Conservation (phyloP, 1,139 yeast species). For the Diutina siamensis region DNA sequence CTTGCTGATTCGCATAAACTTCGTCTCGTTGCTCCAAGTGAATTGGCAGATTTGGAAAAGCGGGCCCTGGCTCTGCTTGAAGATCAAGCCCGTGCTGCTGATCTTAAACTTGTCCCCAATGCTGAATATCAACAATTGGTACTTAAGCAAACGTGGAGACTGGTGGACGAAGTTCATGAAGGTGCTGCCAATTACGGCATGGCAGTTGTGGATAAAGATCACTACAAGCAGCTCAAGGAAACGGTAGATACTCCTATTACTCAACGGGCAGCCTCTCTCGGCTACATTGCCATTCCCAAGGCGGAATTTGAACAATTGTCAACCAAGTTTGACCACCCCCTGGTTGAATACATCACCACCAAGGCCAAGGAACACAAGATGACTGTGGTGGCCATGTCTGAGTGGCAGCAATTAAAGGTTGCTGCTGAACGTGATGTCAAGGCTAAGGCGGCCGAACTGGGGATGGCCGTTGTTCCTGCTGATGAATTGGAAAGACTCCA, state of each 20-base stretch:
- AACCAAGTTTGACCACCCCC: slow-evolving; percentile 1
- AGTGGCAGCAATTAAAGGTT: background rate
- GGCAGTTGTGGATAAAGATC: slow-evolving; percentile 12
- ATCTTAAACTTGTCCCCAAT: slow-evolving; percentile 14
- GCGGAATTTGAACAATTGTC: slow-evolving; percentile 1
- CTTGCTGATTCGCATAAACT: background rate
- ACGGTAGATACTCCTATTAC: slow-evolving; percentile 8
- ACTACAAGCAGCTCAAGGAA: slow-evolving; percentile 10
- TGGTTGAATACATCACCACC: background rate
- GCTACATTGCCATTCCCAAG: slow-evolving; percentile 1
- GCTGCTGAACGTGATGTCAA: slow-evolving; percentile 4
- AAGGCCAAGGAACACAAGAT: slow-evolving; percentile 3
- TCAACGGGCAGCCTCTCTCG: background rate
- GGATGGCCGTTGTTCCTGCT: slow-evolving; percentile 3
- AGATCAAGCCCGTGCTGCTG: slow-evolving; percentile 15
- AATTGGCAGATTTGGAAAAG: background rate
- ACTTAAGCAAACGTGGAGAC: slow-evolving; percentile 26
- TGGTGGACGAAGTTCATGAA: slow-evolving; percentile 19
- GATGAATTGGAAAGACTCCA: slow-evolving; percentile 3
- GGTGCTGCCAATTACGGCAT: slow-evolving; percentile 18
- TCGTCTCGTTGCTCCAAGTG: background rate
- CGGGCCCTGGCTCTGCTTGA: slow-evolving; percentile 13
- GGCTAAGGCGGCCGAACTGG: slow-evolving; percentile 4
- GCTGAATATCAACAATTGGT: slow-evolving; percentile 24
- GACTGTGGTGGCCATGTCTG: background rate